Base-by-base conservation (phyloP, 1,139 yeast genomes). In the Scheffersomyces cryptocercus region DNA sequence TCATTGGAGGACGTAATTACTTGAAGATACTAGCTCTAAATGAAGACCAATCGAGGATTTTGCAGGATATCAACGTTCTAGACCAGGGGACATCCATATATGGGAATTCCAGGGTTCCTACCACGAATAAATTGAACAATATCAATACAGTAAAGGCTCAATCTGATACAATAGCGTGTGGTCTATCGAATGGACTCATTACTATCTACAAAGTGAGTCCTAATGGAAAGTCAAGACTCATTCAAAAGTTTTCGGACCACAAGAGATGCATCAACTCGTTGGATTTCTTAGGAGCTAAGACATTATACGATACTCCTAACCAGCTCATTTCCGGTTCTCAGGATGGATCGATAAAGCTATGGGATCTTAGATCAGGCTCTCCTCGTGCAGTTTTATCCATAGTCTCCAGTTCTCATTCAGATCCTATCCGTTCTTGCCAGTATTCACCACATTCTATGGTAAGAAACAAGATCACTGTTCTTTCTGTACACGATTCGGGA, bases 401-500 rank as follows among this genome's bases (percentile, higher is more conserved):
- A 15, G 49, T 61, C 16, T 62, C 76, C n/a, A 73, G 75, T 42
- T 67, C 76, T 29, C 84, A 82, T 51, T 70, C 84, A 10, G 95
- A 85, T 55, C 83, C 87, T 1, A 81, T 84, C 2, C 64, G 88
- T 48, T 73, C 82, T 26, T 77, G 84, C 49, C 84, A 82, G 54
- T 81, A 79, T 57, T 79, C 84, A 11, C 81, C 81, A 2, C 82
- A 77, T 56, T 58, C 69, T 6, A 46, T 62, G 4, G 64, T 56
- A 2, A 51, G 69, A 32, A 67, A 68, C 40, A 68, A 64, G 42
- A 43, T 68, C 30, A 62, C 67, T n/a, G 62, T 73, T 8, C 54
- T 73, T 10, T 67, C 95, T 0, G 91, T 88, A 2, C 95, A 88
- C 63, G 99, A 95, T 59, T 84, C 91, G 1, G 99, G 99, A 4